Evolutionary conservation across 768 basidiomycete species (phyloP).

Genomic region (Boletus sp.): DNA sequence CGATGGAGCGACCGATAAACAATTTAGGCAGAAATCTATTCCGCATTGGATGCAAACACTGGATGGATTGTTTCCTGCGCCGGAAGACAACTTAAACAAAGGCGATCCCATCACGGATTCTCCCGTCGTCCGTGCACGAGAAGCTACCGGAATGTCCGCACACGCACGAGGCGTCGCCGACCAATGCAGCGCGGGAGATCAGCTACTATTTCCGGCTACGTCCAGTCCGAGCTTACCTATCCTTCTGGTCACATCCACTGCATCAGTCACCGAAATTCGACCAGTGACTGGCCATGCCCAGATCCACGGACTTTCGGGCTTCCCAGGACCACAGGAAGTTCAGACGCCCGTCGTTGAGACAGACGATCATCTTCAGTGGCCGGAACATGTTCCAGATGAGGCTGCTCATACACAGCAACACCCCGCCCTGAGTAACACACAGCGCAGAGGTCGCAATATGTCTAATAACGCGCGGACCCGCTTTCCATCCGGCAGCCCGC

Average conservation of each 20-base stretch:
- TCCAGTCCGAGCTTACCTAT: conserved; percentile 6
- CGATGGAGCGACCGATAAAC: conserved; percentile 5
- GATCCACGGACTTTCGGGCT: conserved; percentile 28
- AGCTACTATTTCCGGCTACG: conserved; percentile 6
- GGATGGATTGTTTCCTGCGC: conserved; percentile 29
- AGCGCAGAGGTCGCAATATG: conserved; percentile 12
- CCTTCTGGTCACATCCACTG: not conserved
- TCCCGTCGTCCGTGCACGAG: conserved; percentile 23
- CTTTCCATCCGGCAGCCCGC: conserved; percentile 20
- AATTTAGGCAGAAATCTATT: conserved; percentile 5
- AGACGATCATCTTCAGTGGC: conserved; percentile 4
- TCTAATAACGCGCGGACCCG: conserved; percentile 11
- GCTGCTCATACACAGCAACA: conserved; percentile 2
- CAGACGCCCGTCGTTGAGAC: conserved; percentile 5
- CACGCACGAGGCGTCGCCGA: conserved; percentile 10
- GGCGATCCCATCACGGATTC: conserved; percentile 21
- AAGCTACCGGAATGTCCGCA: conserved; percentile 8
- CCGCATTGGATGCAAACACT: conserved; percentile 15
- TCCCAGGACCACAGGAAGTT: conserved; percentile 23
- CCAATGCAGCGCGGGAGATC: conserved; percentile 14
- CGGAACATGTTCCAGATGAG: conserved; percentile 5
- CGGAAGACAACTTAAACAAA: conserved; percentile 1
- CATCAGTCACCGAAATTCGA: conserved; percentile 12
- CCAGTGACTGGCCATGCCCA: not conserved
- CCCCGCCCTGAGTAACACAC: not conserved